phyloP scores from a whole-genome alignment of 306 rosid species.

The Lagenaria siceraria region DNA sequence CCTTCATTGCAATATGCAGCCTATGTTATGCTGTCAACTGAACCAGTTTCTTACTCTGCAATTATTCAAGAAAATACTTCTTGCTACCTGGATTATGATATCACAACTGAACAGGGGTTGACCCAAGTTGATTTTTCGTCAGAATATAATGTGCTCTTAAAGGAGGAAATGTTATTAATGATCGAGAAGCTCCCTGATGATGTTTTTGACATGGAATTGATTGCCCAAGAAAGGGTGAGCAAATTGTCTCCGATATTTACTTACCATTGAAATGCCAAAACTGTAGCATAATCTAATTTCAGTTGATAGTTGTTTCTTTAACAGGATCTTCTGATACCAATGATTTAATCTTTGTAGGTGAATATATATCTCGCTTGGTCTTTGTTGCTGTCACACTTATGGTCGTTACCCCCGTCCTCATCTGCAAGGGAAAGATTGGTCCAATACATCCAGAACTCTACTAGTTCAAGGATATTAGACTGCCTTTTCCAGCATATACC shows the following conservation, averaged over 20 bases:
- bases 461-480: slow-evolving; percentile 57
- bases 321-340: neutral
- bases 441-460: slow-evolving; percentile 76
- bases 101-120: slow-evolving; percentile 36
- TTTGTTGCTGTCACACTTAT: slow-evolving; percentile 64
- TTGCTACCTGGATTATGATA: slow-evolving; percentile 27
- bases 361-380: slow-evolving; percentile 86
- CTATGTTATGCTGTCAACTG: slow-evolving; percentile 64
- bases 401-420: slow-evolving; percentile 73
- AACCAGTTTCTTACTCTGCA: slow-evolving; percentile 52
- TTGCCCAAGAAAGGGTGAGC: slow-evolving; percentile 59
- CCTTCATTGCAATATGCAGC: slow-evolving; percentile 71
- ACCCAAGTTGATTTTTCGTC: slow-evolving; percentile 35
- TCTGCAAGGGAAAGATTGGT: slow-evolving; percentile 65
- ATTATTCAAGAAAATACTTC: slow-evolving; percentile 42
- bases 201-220: slow-evolving; percentile 55
- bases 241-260: neutral
- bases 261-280: neutral
- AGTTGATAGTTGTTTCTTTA: slow-evolving; percentile 7
- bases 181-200: slow-evolving; percentile 51
- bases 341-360: slow-evolving; percentile 30
- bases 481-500: slow-evolving; percentile 92
- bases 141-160: slow-evolving; percentile 47
- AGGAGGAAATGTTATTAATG: slow-evolving; percentile 56
- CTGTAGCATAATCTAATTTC: neutral